Conservation (phyloP, 1,139 yeast species). For the Yamadazyma oceani region DNA sequence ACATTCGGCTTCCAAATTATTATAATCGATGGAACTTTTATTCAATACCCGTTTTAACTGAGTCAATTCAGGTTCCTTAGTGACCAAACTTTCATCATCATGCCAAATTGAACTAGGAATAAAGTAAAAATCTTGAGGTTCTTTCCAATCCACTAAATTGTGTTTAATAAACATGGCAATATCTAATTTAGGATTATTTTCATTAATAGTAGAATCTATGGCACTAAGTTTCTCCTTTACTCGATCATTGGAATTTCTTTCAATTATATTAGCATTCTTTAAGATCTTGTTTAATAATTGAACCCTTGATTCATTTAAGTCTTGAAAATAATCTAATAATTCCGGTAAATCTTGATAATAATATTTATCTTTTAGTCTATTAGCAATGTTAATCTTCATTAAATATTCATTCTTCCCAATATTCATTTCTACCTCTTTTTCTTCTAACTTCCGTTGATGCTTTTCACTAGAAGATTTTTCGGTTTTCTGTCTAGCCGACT, state of each 20-base stretch:
- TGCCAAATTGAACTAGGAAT: conserved; percentile 96
- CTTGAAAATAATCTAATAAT: conserved; percentile 81
- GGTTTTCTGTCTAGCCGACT: conserved; percentile 70
- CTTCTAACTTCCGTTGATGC: conserved; percentile 55
- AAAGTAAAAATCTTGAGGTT: conserved; percentile 81
- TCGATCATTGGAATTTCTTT: conserved; percentile 55
- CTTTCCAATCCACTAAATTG: conserved; percentile 72
- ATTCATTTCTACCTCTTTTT: conserved; percentile 79
- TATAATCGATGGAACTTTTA: conserved; percentile 46
- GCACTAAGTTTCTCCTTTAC: conserved; percentile 52
- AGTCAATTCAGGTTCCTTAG: conserved; percentile 62
- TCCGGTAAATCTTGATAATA: conserved; percentile 94
- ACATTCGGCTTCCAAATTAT: conserved; percentile 43
- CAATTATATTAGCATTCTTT: conserved; percentile 63
- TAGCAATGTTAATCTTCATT: conserved; percentile 78
- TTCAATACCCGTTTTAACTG: conserved; percentile 62
- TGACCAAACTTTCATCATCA: conserved; percentile 80
- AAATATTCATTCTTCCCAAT: conserved; percentile 80
- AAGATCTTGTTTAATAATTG: conserved; percentile 69
- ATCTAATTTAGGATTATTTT: conserved; percentile 75
- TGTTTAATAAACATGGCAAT: conserved; percentile 93
- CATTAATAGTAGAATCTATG: conserved; percentile 59
- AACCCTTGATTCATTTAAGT: conserved; percentile 78
- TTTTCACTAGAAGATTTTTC: conserved; percentile 61
- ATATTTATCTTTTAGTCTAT: conserved; percentile 88